phyloP scores from a whole-genome alignment of 1,284 basidiomycete species.

The Cryptococcus sp. region DNA sequence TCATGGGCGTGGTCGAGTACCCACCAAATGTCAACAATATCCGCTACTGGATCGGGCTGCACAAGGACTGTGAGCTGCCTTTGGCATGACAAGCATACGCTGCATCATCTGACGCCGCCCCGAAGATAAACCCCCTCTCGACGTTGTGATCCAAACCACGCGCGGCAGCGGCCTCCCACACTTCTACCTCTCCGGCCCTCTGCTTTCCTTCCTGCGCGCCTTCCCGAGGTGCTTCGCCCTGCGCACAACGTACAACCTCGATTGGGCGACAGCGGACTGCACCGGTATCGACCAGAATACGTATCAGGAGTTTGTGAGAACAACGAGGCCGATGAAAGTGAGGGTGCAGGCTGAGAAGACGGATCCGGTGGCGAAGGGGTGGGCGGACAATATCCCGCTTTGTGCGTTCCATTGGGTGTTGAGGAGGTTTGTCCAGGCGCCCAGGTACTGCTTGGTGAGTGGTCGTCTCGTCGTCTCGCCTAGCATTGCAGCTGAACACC shows the following conservation, averaged over 20 bases:
- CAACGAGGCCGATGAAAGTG: not conserved
- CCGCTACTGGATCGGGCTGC: slow-evolving; percentile 16
- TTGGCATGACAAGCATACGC: too few relatives aligned
- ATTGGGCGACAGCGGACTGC: slow-evolving; percentile 20
- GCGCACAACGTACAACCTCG: slow-evolving; percentile 11
- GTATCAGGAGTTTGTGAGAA: not conserved
- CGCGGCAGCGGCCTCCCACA: slow-evolving; percentile 10
- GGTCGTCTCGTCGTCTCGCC: not conserved
- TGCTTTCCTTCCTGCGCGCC: slow-evolving; percentile 17
- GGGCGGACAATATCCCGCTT: slow-evolving; percentile 18
- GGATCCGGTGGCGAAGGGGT: slow-evolving; percentile 23
- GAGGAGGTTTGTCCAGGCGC: slow-evolving; percentile 20
- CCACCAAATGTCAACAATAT: slow-evolving; percentile 16
- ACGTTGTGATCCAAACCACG: slow-evolving; percentile 8
- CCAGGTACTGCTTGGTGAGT: slow-evolving; percentile 27
- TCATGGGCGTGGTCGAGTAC: slow-evolving; percentile 20
- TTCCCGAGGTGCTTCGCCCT: slow-evolving; percentile 20
- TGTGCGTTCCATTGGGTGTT: slow-evolving; percentile 24
- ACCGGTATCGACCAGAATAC: slow-evolving; percentile 20
- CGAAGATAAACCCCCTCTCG: slow-evolving; percentile 21
- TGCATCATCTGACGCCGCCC: not conserved
- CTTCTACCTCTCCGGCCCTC: slow-evolving; percentile 21
- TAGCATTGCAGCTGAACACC: not conserved
- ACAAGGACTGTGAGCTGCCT: slow-evolving; percentile 18
- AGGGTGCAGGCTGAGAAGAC: not conserved